Evolutionary conservation across 768 basidiomycete genomes (phyloP).

Genomic region (Amanita rimosa): DNA sequence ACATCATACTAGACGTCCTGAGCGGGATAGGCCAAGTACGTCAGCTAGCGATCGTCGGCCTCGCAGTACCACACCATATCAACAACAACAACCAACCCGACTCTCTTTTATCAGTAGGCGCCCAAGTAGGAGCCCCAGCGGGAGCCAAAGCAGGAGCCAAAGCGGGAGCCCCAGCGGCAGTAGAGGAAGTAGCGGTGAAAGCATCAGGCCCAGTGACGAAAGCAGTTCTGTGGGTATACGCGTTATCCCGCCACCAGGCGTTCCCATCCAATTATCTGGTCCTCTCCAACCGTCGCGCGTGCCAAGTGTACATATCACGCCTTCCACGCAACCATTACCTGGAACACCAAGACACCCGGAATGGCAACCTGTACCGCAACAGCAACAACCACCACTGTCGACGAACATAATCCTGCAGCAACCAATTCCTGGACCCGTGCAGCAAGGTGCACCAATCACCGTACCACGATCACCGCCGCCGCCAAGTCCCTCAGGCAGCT

Average conservation of each 20-base stretch:
- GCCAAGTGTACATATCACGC: conserved; percentile 10
- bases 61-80: not conserved
- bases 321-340: conserved; percentile 9
- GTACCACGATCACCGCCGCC: not conserved
- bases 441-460: not conserved
- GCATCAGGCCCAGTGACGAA: not conserved
- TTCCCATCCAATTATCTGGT: not conserved
- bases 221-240: not conserved
- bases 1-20: conserved; percentile 2
- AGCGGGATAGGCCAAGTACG: not conserved
- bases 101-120: too few species aligned
- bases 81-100: conserved; percentile 3
- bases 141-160: not conserved
- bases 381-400: conserved; percentile 13
- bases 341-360: conserved; percentile 17
- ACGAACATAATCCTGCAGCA: conserved; percentile 12
- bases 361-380: conserved; percentile 15
- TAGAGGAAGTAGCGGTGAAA: conserved; percentile 1
- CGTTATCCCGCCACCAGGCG: not conserved
- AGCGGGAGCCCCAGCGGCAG: not conserved
- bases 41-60: not conserved
- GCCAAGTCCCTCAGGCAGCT: not conserved
- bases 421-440: conserved; percentile 5
- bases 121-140: not conserved
- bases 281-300: conserved; percentile 5